phyloP scores from a whole-genome alignment of 108 stramenopile genomes.

The Pseudonitzschia multiseries region DNA sequence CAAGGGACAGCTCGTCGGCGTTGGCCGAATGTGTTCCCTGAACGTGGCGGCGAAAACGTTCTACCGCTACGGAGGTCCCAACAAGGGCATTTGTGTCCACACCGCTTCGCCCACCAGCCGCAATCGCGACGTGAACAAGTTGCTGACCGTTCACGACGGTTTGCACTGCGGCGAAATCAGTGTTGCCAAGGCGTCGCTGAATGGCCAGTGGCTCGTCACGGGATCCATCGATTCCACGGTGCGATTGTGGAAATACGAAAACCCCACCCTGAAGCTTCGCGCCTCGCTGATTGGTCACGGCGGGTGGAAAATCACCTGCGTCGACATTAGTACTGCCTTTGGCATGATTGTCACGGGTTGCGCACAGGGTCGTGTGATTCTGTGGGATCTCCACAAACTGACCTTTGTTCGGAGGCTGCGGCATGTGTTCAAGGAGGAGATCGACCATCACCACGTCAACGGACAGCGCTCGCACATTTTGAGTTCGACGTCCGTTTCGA shows the following conservation, averaged over 20 bases:
- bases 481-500: slow-evolving; percentile 72
- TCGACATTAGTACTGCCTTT: slow-evolving; percentile 81
- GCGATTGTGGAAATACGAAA: slow-evolving; percentile 85
- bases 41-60: slow-evolving; percentile 76
- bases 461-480: slow-evolving; percentile 25
- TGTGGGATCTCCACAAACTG: slow-evolving; percentile 92
- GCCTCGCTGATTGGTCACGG: slow-evolving; percentile 90
- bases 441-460: slow-evolving; percentile 24
- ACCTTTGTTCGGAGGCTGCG: slow-evolving; percentile 82
- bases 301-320: slow-evolving; percentile 81
- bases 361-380: slow-evolving; percentile 81
- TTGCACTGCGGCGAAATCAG: slow-evolving; percentile 87
- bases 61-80: slow-evolving; percentile 74
- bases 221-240: slow-evolving; percentile 91
- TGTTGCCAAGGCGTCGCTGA: slow-evolving; percentile 67
- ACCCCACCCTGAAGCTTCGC: slow-evolving; percentile 66
- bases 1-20: slow-evolving; percentile 80
- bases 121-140: slow-evolving; percentile 77
- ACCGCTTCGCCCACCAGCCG: slow-evolving; percentile 62
- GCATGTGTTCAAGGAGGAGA: slow-evolving; percentile 36
- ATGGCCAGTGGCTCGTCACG: slow-evolving; percentile 84
- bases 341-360: slow-evolving; percentile 89
- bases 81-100: slow-evolving; percentile 85
- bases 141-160: slow-evolving; percentile 89
- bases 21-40: slow-evolving; percentile 74